A percentile compares a stretch with the other conserved stretches of the same genome.
phyloP scores from a whole-genome alignment of 805 yeast species.

The Ogataea siamensis region DNA sequence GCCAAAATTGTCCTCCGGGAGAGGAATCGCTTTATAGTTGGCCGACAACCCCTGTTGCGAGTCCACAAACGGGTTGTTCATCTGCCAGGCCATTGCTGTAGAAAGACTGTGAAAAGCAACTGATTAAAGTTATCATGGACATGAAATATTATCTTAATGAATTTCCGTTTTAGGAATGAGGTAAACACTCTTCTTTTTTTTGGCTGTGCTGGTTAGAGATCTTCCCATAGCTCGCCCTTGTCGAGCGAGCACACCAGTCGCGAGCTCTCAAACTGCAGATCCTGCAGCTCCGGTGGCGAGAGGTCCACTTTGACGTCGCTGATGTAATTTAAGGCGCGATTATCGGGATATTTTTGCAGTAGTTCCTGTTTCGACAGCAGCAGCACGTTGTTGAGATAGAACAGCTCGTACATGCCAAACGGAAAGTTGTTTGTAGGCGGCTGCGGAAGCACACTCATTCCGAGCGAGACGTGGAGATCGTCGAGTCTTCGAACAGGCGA shows the following conservation, averaged over 20 bases:
- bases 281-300: constrained; percentile 13
- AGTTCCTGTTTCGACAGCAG: constrained; percentile 23
- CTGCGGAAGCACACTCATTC: constrained; percentile 8
- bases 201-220: constrained; percentile 8
- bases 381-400: constrained; percentile 26
- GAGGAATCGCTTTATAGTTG: constrained; percentile 39
- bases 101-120: constrained; percentile 6
- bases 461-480: constrained; percentile 24
- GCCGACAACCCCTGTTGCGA: constrained; percentile 35
- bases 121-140: constrained; percentile 6
- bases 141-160: constrained; percentile 8
- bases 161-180: constrained; percentile 23
- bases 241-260: constrained; percentile 16
- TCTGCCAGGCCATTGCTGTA: constrained; percentile 18
- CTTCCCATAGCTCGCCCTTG: constrained; percentile 18
- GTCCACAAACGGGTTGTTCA: constrained; percentile 29
- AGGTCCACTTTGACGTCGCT: constrained; percentile 16
- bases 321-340: constrained; percentile 15
- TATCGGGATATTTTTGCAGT: constrained; percentile 19
- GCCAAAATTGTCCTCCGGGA: constrained; percentile 56
- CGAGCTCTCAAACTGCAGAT: constrained; percentile 13
- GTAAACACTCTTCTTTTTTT: constrained; percentile 17
- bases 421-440: constrained; percentile 2
- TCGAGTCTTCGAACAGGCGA: constrained; percentile 11
- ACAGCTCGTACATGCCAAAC: constrained; percentile 29